phyloP scores from a whole-genome alignment of 495 filamentous ascomycete genomes.

The Penicillium coffeae region DNA sequence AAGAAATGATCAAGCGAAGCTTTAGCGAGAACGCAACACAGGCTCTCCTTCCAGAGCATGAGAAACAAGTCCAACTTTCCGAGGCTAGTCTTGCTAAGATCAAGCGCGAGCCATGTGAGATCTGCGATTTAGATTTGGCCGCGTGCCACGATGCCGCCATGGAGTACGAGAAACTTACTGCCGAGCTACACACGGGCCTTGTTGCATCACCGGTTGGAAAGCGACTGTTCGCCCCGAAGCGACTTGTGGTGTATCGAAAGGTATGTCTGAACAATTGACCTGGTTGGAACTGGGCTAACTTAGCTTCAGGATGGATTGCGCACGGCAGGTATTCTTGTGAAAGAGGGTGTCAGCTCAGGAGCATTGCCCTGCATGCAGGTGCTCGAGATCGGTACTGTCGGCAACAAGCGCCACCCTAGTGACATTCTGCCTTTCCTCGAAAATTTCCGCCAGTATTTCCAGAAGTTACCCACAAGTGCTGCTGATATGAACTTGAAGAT shows the following conservation, averaged over 20 bases:
- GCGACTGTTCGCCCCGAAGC: slow-evolving; percentile 67
- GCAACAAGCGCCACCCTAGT: slow-evolving; percentile 62
- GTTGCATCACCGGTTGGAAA: slow-evolving; percentile 72
- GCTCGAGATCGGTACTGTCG: slow-evolving; percentile 64
- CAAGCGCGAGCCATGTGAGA: slow-evolving; percentile 76
- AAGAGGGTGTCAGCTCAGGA: slow-evolving; percentile 63
- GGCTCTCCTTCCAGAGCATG: slow-evolving; percentile 88
- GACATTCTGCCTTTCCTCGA: slow-evolving; percentile 79
- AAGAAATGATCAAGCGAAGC: slow-evolving; percentile 99
- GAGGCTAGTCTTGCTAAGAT: slow-evolving; percentile 88
- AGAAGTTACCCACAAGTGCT: slow-evolving; percentile 49
- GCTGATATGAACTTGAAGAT: slow-evolving; percentile 62
- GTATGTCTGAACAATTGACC: slow-evolving; percentile 25
- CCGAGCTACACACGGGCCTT: slow-evolving; percentile 67
- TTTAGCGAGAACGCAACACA: slow-evolving; percentile 99
- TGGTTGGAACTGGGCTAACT: slow-evolving; percentile 12
- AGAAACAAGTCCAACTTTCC: slow-evolving; percentile 88
- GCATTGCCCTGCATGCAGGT: slow-evolving; percentile 65
- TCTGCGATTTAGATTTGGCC: slow-evolving; percentile 77
- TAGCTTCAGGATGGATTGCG: slow-evolving; percentile 63
- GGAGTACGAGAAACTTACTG: slow-evolving; percentile 67
- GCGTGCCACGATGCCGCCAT: slow-evolving; percentile 75
- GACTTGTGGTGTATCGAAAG: slow-evolving; percentile 70
- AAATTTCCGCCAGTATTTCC: slow-evolving; percentile 56
- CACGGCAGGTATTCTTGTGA: slow-evolving; percentile 73